Conservation (phyloP, 495 filamentous ascomycete genomes). For the Elasticomyces elasticus region DNA sequence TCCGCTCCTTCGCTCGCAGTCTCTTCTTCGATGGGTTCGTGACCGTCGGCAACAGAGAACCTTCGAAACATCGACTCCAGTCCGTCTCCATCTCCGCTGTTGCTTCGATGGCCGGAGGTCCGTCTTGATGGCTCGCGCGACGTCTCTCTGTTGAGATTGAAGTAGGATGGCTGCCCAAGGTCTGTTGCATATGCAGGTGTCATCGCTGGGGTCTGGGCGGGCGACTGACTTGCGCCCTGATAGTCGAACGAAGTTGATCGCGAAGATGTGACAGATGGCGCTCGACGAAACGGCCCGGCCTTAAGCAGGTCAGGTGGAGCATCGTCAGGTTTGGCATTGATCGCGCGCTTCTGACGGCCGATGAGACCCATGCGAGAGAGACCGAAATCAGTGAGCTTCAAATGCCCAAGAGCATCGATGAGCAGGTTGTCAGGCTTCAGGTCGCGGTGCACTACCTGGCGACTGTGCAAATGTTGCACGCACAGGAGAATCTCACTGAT, state of each 20-base stretch:
- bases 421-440: conserved; percentile 95
- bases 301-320: conserved; percentile 83
- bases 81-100: conserved; percentile 80
- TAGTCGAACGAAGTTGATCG: conserved; percentile 94
- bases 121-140: conserved; percentile 66
- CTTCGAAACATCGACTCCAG: conserved; percentile 73
- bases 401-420: conserved; percentile 91
- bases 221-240: conserved; percentile 60
- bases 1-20: conserved; percentile 45
- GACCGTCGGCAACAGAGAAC: conserved; percentile 65
- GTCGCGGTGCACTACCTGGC: conserved; percentile 92
- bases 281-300: conserved; percentile 78
- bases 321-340: conserved; percentile 67
- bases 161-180: conserved; percentile 81
- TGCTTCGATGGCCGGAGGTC: conserved; percentile 80
- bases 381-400: conserved; percentile 96
- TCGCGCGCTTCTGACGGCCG: conserved; percentile 85
- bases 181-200: conserved; percentile 63
- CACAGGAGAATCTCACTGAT: conserved; percentile 90
- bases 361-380: conserved; percentile 95
- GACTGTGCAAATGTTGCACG: conserved; percentile 86
- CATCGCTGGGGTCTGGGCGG: conserved; percentile 75
- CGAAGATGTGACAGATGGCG: conserved; percentile 78
- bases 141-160: conserved; percentile 63
- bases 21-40: conserved; percentile 57